Conservation (phyloP, 768 basidiomycete genomes). For the Agaricus subrufescens region DNA sequence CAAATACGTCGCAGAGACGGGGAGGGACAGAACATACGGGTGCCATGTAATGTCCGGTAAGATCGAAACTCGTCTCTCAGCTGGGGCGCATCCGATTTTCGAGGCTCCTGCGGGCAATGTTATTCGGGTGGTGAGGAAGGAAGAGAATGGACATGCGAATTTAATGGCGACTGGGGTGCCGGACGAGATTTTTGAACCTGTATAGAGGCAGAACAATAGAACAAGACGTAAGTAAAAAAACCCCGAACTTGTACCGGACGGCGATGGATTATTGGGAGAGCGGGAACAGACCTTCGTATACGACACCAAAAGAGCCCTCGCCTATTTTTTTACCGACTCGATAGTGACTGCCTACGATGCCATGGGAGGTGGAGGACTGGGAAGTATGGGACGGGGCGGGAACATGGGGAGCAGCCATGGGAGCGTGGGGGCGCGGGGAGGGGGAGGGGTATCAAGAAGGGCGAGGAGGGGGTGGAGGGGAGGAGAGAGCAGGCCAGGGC, state of each 20-base stretch:
- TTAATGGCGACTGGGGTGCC: constrained; percentile 93
- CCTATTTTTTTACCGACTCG: constrained; percentile 98
- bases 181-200: constrained; percentile 83
- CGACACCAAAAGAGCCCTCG: constrained; percentile 97
- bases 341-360: constrained; percentile 76
- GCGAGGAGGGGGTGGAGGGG: constrained; percentile 11
- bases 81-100: constrained; percentile 98
- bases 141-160: constrained; percentile 59
- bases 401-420: constrained; percentile 81
- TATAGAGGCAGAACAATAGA: background rate
- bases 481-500: constrained; percentile 8
- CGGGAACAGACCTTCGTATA: constrained; percentile 77
- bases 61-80: constrained; percentile 95
- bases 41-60: constrained; percentile 91
- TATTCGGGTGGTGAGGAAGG: constrained; percentile 5
- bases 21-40: constrained; percentile 51
- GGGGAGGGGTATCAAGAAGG: constrained; percentile 10
- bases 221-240: constrained; percentile 1
- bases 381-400: constrained; percentile 70
- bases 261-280: background rate
- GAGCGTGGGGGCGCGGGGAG: constrained; percentile 16
- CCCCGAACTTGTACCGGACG: background rate
- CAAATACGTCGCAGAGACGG: constrained; percentile 6
- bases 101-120: constrained; percentile 61
- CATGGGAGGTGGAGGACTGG: constrained; percentile 60